A percentile compares a stretch with the other conserved stretches of the same genome.
These are phyloP conservation scores for Penicillium concentricum DNA, from an alignment of 2,329 filamentous ascomycete species.

Conservation along the genomic window DNA sequence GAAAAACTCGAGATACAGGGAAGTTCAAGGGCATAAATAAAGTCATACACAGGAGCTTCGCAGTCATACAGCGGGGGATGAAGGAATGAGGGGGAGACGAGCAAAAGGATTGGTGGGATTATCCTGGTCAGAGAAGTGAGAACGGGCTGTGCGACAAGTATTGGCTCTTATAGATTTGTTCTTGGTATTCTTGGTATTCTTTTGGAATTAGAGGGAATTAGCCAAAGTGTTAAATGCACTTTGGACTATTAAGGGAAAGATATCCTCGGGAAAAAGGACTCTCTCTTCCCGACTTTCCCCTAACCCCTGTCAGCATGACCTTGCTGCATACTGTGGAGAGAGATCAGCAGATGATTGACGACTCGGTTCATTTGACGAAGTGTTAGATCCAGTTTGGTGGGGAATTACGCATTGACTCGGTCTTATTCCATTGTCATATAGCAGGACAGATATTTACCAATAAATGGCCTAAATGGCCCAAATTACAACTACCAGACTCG, in stretches of 20 bases:
- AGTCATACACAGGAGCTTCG: neutral
- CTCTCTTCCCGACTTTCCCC: neutral
- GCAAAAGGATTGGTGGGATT: conserved; percentile 7
- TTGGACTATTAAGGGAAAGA: neutral
- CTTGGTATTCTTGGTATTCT: neutral
- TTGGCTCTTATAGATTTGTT: neutral
- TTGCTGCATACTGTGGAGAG: conserved; percentile 4
- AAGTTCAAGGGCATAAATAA: neutral
- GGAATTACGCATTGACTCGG: conserved; percentile 2
- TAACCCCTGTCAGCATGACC: neutral
- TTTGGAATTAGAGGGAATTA: neutral
- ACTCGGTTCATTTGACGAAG: conserved; percentile 15
- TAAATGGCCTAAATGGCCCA: neutral
- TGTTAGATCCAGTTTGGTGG: neutral
- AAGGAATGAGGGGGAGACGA: neutral
- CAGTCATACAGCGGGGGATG: conserved; percentile 2
- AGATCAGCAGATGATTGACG: conserved; percentile 11
- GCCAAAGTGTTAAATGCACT: neutral
- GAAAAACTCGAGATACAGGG: neutral
- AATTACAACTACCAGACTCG: neutral
- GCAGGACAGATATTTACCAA: neutral
- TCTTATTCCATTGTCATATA: conserved; percentile 5
- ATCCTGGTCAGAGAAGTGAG: neutral
- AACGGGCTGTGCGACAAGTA: neutral
- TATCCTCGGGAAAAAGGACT: neutral